Base-by-base conservation (phyloP, 2,329 filamentous ascomycete genomes). In the Fusarium sp. region DNA sequence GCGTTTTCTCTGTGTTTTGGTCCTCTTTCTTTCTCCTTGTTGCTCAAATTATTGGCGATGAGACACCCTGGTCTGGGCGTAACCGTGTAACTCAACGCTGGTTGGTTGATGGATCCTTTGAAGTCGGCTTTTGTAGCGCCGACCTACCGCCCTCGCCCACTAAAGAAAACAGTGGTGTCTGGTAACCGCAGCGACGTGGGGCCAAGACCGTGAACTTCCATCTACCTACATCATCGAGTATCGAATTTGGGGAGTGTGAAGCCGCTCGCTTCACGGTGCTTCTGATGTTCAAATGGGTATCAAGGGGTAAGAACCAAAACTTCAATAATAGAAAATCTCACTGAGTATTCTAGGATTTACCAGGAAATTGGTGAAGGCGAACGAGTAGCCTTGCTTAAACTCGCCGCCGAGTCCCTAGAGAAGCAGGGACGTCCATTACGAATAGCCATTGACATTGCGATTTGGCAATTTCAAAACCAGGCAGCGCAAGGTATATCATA, bases 391-490 rank as follows among this genome's bases (percentile, higher is more conserved):
- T 85, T 99, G 11, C 88, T 92, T 33, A 96, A 93, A 75, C 85
- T 98, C 49, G 91, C 94, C 29, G 85, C 94, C 43, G 88, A 94
- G 46, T 90, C 92, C 70, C 87, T 96, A 67, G 88, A 93, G 73
- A 79, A 85, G 53, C 88, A 88, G 13, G 85, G 87, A 23, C 86
- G 90, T 3, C 94, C 94, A 1, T 83, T 98, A 39, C 90, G 94
- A 39, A 84, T 99, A 45, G 96, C 96, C 37, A 91, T 99, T 67
- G 96, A 99, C 76, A 91, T 97, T 71, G 93, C 94, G 4, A 98
- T 99, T 75, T 99, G 96, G 96, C 91, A 97, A 42, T 98, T 97
- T 75, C 96, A 99, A 75, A 90, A 90, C 14, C 94, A 97, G 75
- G 90, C 93, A 15, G 92, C 92, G 18, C 89, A 89, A 81, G 93